Evolutionary conservation across 345 rosid species (phyloP).

Genomic region (Geranium rotundifolium): DNA sequence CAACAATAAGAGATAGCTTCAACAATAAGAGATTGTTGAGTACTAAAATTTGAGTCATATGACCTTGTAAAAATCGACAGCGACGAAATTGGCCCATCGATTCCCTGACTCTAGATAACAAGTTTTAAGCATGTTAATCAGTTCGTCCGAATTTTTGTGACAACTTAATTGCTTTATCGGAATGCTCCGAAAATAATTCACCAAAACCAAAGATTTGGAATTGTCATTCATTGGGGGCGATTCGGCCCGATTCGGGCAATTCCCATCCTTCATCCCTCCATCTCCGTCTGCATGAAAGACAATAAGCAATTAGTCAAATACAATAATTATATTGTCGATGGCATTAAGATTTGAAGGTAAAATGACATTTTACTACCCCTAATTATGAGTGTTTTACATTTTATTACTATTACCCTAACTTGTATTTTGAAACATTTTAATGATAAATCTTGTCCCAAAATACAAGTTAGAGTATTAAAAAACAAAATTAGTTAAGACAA

Average conservation of each 20-base stretch:
- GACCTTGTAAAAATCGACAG: slow-evolving; percentile 49
- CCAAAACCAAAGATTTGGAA: slow-evolving; percentile 44
- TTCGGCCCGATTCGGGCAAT: slow-evolving; percentile 43
- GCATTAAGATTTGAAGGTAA: too few species aligned
- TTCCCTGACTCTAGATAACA: slow-evolving; percentile 32
- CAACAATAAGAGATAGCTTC: too few species aligned
- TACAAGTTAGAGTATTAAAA: too few species aligned
- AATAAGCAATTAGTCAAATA: too few species aligned
- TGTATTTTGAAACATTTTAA: too few species aligned
- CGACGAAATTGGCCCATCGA: slow-evolving; percentile 51
- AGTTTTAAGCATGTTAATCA: slow-evolving; percentile 35
- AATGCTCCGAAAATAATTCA: slow-evolving; percentile 23
- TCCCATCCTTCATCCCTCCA: slow-evolving; percentile 46
- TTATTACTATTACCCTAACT: too few species aligned
- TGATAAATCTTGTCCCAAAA: too few species aligned
- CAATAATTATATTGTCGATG: too few species aligned
- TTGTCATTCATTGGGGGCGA: slow-evolving; percentile 32
- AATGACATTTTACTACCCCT: too few species aligned
- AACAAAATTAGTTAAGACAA: too few species aligned
- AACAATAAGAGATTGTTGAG: not conserved
- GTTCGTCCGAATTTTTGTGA: slow-evolving; percentile 31
- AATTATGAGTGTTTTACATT: too few species aligned
- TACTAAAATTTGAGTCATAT: not conserved
- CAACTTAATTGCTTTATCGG: slow-evolving; percentile 30
- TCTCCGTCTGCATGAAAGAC: too few species aligned